Conservation (phyloP, 139 green algal genomes). For the Coelastrella sp. region DNA sequence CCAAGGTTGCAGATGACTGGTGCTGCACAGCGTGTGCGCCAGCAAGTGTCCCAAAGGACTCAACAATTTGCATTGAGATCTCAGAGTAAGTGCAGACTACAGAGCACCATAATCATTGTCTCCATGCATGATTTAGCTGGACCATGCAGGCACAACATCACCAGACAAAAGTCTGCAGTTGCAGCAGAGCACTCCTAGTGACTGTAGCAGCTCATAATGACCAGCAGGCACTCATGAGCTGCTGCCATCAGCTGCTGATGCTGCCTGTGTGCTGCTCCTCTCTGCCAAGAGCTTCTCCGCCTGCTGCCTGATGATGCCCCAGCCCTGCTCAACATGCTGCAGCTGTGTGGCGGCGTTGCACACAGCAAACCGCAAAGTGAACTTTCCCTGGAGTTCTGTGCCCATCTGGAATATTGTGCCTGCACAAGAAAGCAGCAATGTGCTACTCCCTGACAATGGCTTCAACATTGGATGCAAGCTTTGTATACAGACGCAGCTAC, state of each 20-base stretch:
- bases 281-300: slow-evolving; percentile 45
- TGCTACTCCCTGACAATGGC: not conserved
- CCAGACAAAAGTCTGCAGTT: too few species aligned
- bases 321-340: slow-evolving; percentile 69
- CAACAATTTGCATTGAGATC: too few species aligned
- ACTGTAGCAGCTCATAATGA: too few species aligned
- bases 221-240: too few species aligned
- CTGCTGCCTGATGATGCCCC: slow-evolving; percentile 52
- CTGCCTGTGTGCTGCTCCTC: not conserved
- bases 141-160: too few species aligned
- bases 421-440: not conserved
- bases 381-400: slow-evolving; percentile 69
- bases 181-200: too few species aligned
- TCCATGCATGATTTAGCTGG: too few species aligned
- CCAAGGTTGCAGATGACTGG: too few species aligned
- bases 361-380: slow-evolving; percentile 69
- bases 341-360: slow-evolving; percentile 61
- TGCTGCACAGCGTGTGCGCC: too few species aligned
- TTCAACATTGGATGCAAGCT: not conserved
- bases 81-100: too few species aligned
- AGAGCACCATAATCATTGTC: too few species aligned
- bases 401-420: slow-evolving; percentile 69
- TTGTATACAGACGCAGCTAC: not conserved
- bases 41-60: too few species aligned
- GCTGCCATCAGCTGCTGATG: not conserved